Base-by-base conservation (phyloP, 345 rosid genomes). In the Triadica sebifera region DNA sequence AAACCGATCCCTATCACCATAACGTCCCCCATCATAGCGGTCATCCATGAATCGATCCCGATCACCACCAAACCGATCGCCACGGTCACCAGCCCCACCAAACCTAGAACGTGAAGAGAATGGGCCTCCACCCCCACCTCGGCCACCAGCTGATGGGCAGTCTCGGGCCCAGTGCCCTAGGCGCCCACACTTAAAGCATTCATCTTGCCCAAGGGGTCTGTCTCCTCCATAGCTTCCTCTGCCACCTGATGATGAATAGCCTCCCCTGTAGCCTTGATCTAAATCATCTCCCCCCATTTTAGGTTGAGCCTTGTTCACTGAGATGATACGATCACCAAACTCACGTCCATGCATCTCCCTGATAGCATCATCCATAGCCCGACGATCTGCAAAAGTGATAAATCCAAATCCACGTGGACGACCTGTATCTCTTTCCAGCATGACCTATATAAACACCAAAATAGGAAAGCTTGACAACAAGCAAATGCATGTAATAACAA, bases 391-490 rank as follows among this genome's bases (percentile, higher is more conserved):
- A 81, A 82, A 96, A 12, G 99, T 96, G 58, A 96, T 88, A 80
- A 96, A 96, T 70, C 99, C 99, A 74, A 96, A 96, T 68, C 99
- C 99, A 56, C 96, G 96, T 50, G 98, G 89, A 68, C 99, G 95
- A 37, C 96, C 96, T 2, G 93, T 89, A 72, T 93, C 97, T 82
- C 96, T 93, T 83, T 93, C 99, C 90, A 91, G 59, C 97, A 96
- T 93, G 74, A 96, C 88, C 99, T 93, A 76, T 83, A 86, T 53
- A 37, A 71, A 83, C 65, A 85, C 80, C 63, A 64, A 0, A 64
- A 24, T 17, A 51, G 47, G 12, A 69, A 75, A 60, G 11, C 47
- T 77, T 79, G 79, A 85, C 65, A 72, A 75, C 65, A 77, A 69
- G 79, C 74, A 80, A 51, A n/a, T 64, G 69, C 41, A 68, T 56